These are phyloP conservation scores for Micractinium sp. DNA, from an alignment of 139 green algal genomes.

Conservation along the genomic window DNA sequence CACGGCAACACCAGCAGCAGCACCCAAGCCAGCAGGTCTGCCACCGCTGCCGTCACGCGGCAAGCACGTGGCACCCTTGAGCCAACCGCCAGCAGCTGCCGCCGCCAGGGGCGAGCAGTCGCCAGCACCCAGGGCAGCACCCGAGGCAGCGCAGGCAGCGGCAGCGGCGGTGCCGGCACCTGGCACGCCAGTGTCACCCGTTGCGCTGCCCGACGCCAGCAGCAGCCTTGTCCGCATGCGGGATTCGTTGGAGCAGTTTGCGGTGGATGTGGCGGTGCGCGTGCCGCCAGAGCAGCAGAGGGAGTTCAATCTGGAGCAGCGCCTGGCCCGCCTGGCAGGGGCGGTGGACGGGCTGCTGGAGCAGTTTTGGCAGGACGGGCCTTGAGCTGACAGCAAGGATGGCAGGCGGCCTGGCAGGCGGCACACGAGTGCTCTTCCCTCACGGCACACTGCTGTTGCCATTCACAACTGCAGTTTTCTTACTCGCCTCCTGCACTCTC, in stretches of 20 bases:
- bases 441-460: too few species aligned
- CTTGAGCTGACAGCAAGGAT: neutral
- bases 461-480: too few species aligned
- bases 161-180: neutral
- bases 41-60: neutral
- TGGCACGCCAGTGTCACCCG: too few species aligned
- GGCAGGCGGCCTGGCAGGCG: neutral
- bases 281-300: neutral
- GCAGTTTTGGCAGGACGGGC: neutral
- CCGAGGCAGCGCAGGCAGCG: neutral
- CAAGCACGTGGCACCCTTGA: neutral
- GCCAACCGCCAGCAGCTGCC: neutral
- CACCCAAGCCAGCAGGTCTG: neutral
- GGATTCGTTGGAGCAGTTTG: neutral
- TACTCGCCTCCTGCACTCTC: neutral
- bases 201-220: neutral
- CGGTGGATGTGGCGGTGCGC: neutral
- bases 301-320: neutral
- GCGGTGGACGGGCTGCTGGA: neutral
- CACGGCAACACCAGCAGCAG: constrained; percentile 11
- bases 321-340: neutral
- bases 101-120: neutral
- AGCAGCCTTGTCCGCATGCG: constrained; percentile 15
- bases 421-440: neutral
- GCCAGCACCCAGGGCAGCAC: neutral